Evolutionary conservation across 495 filamentous ascomycete genomes (phyloP).

Genomic region (Copromyces sp.): DNA sequence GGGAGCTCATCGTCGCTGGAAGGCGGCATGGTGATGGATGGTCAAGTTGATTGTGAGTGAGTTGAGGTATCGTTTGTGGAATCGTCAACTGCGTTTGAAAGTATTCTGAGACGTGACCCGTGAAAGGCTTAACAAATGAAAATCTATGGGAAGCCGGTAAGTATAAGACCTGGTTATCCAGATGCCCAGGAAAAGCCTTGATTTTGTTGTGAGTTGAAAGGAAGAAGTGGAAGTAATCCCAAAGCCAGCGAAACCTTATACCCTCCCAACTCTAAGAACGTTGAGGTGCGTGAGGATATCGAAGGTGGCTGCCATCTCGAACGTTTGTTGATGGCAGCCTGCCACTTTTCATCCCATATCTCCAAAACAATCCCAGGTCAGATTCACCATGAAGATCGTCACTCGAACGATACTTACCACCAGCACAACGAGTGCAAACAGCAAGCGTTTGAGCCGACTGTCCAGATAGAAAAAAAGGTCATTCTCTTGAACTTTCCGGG

Average conservation of each 20-base stretch:
- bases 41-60: neutral
- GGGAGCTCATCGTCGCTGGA: neutral
- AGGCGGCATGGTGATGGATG: neutral
- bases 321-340: neutral
- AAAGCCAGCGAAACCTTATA: neutral
- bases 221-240: neutral
- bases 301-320: neutral
- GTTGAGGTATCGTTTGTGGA: neutral
- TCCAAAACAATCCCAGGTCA: neutral
- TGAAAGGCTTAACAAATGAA: neutral
- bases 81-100: neutral
- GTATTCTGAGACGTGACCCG: neutral
- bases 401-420: neutral
- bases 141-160: neutral
- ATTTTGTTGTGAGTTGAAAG: neutral
- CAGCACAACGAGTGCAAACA: neutral
- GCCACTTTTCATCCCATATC: neutral
- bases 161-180: neutral
- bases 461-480: neutral
- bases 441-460: neutral
- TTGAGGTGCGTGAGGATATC: neutral
- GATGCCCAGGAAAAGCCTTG: neutral
- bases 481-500: neutral
- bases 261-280: neutral
- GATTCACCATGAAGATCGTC: neutral